A percentile compares a stretch with the other conserved stretches of the same genome.
These are phyloP conservation scores for Fremontodendron californicum DNA, from an alignment of 345 rosid genomes.

Conservation along the genomic window DNA sequence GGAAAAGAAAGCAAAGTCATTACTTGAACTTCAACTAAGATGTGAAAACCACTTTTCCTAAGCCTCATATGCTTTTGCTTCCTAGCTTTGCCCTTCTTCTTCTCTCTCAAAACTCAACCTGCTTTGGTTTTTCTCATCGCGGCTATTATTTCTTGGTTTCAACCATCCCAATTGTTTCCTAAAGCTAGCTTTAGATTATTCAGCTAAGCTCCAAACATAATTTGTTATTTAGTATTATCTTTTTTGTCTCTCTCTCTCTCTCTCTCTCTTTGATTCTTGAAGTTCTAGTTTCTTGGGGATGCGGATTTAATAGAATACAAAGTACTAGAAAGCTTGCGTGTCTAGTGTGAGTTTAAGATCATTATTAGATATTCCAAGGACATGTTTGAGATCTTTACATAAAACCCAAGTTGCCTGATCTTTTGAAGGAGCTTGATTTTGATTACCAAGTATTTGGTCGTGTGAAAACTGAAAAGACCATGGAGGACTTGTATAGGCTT, in stretches of 20 bases:
- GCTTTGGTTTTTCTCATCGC: not conserved
- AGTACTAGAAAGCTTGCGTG: not conserved
- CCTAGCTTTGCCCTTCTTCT: not conserved
- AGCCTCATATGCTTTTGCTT: not conserved
- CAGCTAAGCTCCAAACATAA: not conserved
- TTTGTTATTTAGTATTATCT: too few species aligned
- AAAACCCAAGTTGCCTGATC: not conserved
- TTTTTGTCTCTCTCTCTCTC: too few species aligned
- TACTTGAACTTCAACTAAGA: not conserved
- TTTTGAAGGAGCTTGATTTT: not conserved
- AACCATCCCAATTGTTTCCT: not conserved
- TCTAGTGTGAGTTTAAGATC: not conserved
- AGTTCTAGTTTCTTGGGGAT: not conserved
- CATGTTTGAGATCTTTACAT: not conserved
- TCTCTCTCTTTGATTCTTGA: not conserved
- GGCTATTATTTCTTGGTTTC: not conserved
- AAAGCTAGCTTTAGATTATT: not conserved
- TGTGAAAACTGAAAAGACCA: not conserved
- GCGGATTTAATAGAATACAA: not conserved
- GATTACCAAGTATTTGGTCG: not conserved
- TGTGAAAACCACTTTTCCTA: conserved; percentile 9
- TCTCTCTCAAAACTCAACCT: not conserved
- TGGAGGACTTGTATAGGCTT: conserved; percentile 44
- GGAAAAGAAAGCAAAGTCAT: conserved; percentile 44
- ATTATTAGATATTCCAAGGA: not conserved